Evolutionary conservation across 108 stramenopile genomes (phyloP).

Genomic region (Fragilariopsis cylindrus): DNA sequence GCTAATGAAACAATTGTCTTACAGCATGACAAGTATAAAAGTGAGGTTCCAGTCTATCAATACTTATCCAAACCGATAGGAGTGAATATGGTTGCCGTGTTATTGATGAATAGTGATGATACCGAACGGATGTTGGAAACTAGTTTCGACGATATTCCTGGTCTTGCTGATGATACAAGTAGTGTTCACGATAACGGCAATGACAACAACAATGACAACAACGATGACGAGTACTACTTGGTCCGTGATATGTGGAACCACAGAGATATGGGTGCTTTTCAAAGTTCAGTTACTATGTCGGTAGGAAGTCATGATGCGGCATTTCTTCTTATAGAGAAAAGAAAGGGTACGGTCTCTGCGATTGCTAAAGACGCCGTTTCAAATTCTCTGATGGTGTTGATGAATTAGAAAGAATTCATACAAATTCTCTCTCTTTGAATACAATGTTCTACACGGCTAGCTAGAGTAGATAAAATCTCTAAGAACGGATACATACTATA

Average conservation of each 20-base stretch:
- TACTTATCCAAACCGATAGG: conserved; percentile 33
- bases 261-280: conserved; percentile 15
- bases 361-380: conserved; percentile 1
- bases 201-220: background rate
- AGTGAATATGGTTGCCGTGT: conserved; percentile 23
- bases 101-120: conserved; percentile 29
- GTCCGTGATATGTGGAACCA: conserved; percentile 31
- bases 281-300: conserved; percentile 2
- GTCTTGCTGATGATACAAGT: background rate
- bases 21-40: background rate
- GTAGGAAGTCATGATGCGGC: conserved; percentile 29
- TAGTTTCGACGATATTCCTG: conserved; percentile 21
- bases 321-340: conserved; percentile 7
- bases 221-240: background rate
- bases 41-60: conserved; percentile 18
- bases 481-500: too few relatives aligned
- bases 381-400: conserved; percentile 28
- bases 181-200: background rate
- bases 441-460: too few relatives aligned
- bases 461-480: too few relatives aligned
- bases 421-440: too few relatives aligned
- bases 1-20: conserved; percentile 9
- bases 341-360: background rate
- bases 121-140: background rate
- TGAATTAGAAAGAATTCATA: conserved; percentile 56